Evolutionary conservation across 163 green algal species (phyloP).

Genomic region (Scenedesmus sp.): DNA sequence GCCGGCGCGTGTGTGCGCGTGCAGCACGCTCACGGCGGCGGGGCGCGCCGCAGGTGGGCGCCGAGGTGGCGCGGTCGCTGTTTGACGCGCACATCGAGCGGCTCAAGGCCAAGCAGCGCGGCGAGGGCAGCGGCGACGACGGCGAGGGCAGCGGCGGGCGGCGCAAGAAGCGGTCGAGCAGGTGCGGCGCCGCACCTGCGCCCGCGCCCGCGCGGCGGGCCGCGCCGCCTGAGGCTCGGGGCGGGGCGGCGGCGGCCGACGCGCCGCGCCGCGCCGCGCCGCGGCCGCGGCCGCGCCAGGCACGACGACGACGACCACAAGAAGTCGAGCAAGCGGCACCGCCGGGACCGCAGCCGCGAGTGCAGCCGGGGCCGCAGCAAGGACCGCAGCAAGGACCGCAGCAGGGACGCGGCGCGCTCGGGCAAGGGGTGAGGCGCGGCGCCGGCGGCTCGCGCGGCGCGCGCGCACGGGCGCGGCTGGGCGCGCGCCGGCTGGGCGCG

Average conservation of each 20-base stretch:
- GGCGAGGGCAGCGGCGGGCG: constrained; percentile 8
- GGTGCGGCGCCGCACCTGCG: too few species aligned
- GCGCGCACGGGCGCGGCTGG: not conserved
- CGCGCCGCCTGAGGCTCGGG: not conserved
- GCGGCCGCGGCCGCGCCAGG: not conserved
- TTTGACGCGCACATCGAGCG: constrained; percentile 45
- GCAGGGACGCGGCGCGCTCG: constrained; percentile 25
- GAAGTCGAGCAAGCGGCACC: constrained; percentile 44
- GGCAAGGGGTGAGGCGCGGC: not conserved
- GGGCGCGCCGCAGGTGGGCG: constrained; percentile 28
- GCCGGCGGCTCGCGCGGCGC: too few species aligned
- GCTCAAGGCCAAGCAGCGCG: constrained; percentile 10
- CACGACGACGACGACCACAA: constrained; percentile 45
- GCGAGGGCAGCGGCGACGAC: not conserved
- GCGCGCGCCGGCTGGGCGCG: too few species aligned
- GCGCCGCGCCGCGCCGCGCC: not conserved
- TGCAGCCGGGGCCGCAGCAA: constrained; percentile 30
- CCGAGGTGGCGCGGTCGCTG: constrained; percentile 15
- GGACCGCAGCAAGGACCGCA: constrained; percentile 34
- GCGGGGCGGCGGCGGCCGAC: not conserved
- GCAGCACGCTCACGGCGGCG: too few species aligned
- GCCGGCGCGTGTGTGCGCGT: too few species aligned
- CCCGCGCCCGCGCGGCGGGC: too few species aligned
- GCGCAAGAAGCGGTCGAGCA: constrained; percentile 43
- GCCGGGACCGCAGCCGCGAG: constrained; percentile 32